Conservation (phyloP, 2,329 filamentous ascomycete genomes). For the Raffaelea ambrosiae region DNA sequence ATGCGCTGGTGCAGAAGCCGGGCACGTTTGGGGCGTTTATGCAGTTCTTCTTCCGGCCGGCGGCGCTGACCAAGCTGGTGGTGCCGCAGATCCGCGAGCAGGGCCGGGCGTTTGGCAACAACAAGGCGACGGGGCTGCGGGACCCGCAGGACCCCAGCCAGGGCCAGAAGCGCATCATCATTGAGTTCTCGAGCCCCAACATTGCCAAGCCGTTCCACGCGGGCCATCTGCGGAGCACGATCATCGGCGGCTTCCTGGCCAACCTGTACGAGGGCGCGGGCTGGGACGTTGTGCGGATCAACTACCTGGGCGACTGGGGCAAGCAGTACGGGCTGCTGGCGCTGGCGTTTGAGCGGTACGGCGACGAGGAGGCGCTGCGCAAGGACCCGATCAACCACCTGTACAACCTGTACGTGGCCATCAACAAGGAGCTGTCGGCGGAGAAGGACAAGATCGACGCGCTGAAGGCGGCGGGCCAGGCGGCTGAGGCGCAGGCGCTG, state of each 20-base stretch:
- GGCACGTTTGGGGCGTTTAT: constrained; percentile 60
- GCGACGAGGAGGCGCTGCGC: constrained; percentile 61
- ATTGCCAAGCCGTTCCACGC: constrained; percentile 82
- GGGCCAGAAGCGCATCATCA: constrained; percentile 58
- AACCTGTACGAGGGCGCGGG: constrained; percentile 64
- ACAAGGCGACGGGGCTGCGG: constrained; percentile 49
- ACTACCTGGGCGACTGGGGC: constrained; percentile 75
- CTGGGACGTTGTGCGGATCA: constrained; percentile 67
- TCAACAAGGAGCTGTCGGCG: constrained; percentile 56
- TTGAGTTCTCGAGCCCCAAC: constrained; percentile 81
- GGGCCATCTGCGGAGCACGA: constrained; percentile 68
- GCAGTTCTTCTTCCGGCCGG: constrained; percentile 72
- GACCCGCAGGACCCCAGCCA: constrained; percentile 52
- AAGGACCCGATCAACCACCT: constrained; percentile 74
- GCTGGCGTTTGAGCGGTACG: constrained; percentile 67
- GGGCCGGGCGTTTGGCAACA: constrained; percentile 54
- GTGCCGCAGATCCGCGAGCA: constrained; percentile 61
- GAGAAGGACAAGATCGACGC: constrained; percentile 60
- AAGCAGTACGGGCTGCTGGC: constrained; percentile 69
- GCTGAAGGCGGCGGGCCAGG: constrained; percentile 43
- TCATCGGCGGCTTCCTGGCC: constrained; percentile 68
- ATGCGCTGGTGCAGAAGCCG: constrained; percentile 65
- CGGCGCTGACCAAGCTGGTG: constrained; percentile 54
- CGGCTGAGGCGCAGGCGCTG: constrained; percentile 40
- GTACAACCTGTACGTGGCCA: constrained; percentile 73